These are phyloP conservation scores for Ustilago vetiveriae DNA, from an alignment of 1,284 basidiomycete species.

Conservation along the genomic window DNA sequence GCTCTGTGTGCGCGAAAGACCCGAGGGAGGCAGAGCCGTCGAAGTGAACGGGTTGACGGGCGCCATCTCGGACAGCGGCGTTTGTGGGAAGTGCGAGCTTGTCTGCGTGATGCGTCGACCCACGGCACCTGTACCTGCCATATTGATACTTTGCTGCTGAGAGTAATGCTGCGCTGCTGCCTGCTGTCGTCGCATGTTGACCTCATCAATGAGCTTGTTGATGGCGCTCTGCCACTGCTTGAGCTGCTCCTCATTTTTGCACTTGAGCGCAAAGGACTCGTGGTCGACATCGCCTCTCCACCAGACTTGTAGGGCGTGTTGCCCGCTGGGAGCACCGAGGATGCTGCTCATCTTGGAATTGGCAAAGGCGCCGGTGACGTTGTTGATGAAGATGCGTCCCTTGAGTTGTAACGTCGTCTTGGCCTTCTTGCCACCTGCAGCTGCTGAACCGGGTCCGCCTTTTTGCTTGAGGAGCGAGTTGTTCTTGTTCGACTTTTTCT, in stretches of 20 bases:
- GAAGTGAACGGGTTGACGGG: slow-evolving; percentile 46
- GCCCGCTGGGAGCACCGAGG: slow-evolving; percentile 48
- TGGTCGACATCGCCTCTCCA: slow-evolving; percentile 90
- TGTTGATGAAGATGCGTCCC: slow-evolving; percentile 96
- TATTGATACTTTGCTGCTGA: slow-evolving; percentile 50
- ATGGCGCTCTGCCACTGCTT: slow-evolving; percentile 90
- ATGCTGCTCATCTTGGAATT: slow-evolving; percentile 68
- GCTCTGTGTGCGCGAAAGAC: slow-evolving; percentile 41
- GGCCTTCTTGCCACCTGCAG: slow-evolving; percentile 50
- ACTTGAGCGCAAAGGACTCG: slow-evolving; percentile 93
- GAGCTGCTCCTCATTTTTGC: slow-evolving; percentile 90
- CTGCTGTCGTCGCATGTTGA: slow-evolving; percentile 51
- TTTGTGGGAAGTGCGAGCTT: slow-evolving; percentile 56
- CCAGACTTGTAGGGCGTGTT: slow-evolving; percentile 78
- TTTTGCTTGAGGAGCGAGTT: slow-evolving; percentile 57
- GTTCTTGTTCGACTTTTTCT: slow-evolving; percentile 68
- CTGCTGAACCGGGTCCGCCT: slow-evolving; percentile 7
- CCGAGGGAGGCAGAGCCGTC: slow-evolving; percentile 12
- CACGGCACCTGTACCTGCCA: slow-evolving; percentile 53
- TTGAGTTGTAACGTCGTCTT: slow-evolving; percentile 85
- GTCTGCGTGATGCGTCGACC: slow-evolving; percentile 51
- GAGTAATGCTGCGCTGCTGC: slow-evolving; percentile 36
- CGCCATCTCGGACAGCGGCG: slow-evolving; percentile 53
- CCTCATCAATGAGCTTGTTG: slow-evolving; percentile 80
- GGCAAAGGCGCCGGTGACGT: slow-evolving; percentile 79